Conservation (phyloP, 1,284 basidiomycete species). For the Cryptococcus sp. region DNA sequence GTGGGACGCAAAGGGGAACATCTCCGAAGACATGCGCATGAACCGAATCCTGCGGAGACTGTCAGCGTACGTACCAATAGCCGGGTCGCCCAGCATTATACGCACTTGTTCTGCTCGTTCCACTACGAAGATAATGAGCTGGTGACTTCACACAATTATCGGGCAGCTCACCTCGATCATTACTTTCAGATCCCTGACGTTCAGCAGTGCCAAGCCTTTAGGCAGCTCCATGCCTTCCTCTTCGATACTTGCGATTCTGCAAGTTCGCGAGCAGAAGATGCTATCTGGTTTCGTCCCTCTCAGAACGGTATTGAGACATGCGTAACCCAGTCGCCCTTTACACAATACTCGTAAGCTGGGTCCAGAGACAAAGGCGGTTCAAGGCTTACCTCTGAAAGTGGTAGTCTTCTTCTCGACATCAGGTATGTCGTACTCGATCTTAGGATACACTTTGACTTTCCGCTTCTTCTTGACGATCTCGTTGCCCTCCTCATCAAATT, state of each 20-base stretch:
- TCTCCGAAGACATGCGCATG: slow-evolving; percentile 80
- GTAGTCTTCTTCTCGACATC: slow-evolving; percentile 58
- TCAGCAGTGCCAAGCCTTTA: slow-evolving; percentile 75
- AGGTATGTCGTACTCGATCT: slow-evolving; percentile 67
- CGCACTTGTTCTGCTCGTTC: slow-evolving; percentile 73
- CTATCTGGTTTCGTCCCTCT: slow-evolving; percentile 22
- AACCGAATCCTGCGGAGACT: slow-evolving; percentile 65
- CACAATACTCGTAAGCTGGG: background rate
- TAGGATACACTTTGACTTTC: slow-evolving; percentile 48
- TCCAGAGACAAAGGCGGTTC: no score
- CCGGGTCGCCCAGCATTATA: slow-evolving; percentile 15
- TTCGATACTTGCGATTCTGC: slow-evolving; percentile 72
- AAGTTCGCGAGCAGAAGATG: slow-evolving; percentile 61
- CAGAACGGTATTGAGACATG: slow-evolving; percentile 38
- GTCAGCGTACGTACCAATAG: slow-evolving; percentile 12
- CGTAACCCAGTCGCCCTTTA: slow-evolving; percentile 51
- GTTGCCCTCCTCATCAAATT: slow-evolving; percentile 41
- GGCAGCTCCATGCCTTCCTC: slow-evolving; percentile 79
- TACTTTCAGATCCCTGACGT: slow-evolving; percentile 68
- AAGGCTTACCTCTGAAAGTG: slow-evolving; percentile 62
- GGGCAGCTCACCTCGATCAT: slow-evolving; percentile 59
- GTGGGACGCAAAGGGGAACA: slow-evolving; percentile 93
- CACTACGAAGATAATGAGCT: slow-evolving; percentile 58
- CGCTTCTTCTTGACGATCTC: slow-evolving; percentile 53
- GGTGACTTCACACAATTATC: background rate